Conservation (phyloP, 768 basidiomycete genomes). For the Austroboletus eburneus region DNA sequence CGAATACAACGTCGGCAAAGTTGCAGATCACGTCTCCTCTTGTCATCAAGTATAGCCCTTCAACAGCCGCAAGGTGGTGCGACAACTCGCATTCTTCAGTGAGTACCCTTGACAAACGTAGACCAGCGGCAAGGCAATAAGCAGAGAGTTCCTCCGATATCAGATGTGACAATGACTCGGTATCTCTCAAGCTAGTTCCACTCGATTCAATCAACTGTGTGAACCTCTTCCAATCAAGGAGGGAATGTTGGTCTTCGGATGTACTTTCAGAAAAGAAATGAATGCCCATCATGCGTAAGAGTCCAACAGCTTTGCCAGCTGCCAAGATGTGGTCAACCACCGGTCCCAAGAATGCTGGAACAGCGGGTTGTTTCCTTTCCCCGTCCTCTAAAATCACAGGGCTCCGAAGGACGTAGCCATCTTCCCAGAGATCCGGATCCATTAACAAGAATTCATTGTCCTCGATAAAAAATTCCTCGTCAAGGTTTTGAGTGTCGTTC, state of each 20-base stretch:
- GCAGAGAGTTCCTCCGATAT: slow-evolving; percentile 64
- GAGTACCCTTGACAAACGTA: slow-evolving; percentile 52
- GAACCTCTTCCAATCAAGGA: slow-evolving; percentile 42
- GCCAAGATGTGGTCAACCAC: slow-evolving; percentile 56
- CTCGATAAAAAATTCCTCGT: slow-evolving; percentile 81
- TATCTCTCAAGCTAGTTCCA: slow-evolving; percentile 41
- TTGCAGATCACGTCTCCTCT: slow-evolving; percentile 74
- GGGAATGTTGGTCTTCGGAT: slow-evolving; percentile 23
- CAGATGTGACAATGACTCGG: slow-evolving; percentile 55
- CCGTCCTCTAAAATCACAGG: slow-evolving; percentile 27
- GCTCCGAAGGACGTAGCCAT: slow-evolving; percentile 60
- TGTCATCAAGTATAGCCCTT: slow-evolving; percentile 72
- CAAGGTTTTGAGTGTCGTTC: slow-evolving; percentile 32
- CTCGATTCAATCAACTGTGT: slow-evolving; percentile 35
- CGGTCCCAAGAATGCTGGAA: slow-evolving; percentile 61
- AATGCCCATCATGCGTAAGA: slow-evolving; percentile 55
- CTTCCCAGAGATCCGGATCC: slow-evolving; percentile 78
- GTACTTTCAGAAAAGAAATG: slow-evolving; percentile 14
- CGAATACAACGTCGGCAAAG: slow-evolving; percentile 70
- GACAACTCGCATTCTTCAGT: slow-evolving; percentile 64
- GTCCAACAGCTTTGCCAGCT: slow-evolving; percentile 74
- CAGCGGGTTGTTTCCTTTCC: slow-evolving; percentile 24
- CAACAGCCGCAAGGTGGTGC: slow-evolving; percentile 58
- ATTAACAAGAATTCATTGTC: slow-evolving; percentile 58
- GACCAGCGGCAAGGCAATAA: slow-evolving; percentile 49